Evolutionary conservation across 2,329 filamentous ascomycete genomes (phyloP), one percentile per base, ranked within the genome.

Genomic region (Fusarium cyanostomum): DNA sequence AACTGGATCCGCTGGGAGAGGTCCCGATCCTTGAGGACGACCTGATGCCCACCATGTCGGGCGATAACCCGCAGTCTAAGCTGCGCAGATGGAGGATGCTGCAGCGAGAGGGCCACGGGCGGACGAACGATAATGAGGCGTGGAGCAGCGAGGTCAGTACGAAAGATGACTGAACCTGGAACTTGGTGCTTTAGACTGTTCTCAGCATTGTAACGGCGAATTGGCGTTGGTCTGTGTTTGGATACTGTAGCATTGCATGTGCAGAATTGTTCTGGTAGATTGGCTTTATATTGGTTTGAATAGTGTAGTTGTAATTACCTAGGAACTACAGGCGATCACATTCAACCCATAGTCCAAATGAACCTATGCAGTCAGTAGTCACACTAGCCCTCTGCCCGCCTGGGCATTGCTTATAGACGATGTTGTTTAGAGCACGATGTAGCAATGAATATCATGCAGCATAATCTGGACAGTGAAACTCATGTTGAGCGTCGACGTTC

Each of bases 1-100:
- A 74, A 45, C 62, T 76, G 9, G 74, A 76, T 43, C 73, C 73
- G 1, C 49, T 76, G 28, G 72, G 72, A 26, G 74, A 75, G 24
- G 71, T 77, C 15, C 72, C 72, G 2, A 71, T 75, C 12, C 59
- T 75, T 8, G 73, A 75, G 39, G 72, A 72, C 28, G 73, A 75
- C 42, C 58, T 71, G 26, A 71, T 75, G 54, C 69, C 73, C 3
- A 70, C 66, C 7, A 59, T 70, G 50, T 62, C 69, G 15, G 71
- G 65, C 8, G 71, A 73, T 5, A 68, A 72, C 26, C 62, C 65
- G 9, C 62, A 64, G 34, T 68, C 65, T 28, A 63, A 56, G 41
- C 46, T 68, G 27, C 57, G 65, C 28, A 51, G 65, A 42, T 65
- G 59, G 44, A 56, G 65, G 34, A 66, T 68, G 64, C 31, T 68